Base-by-base conservation (phyloP, 441 rosid genomes). In the Eruca vesicaria region DNA sequence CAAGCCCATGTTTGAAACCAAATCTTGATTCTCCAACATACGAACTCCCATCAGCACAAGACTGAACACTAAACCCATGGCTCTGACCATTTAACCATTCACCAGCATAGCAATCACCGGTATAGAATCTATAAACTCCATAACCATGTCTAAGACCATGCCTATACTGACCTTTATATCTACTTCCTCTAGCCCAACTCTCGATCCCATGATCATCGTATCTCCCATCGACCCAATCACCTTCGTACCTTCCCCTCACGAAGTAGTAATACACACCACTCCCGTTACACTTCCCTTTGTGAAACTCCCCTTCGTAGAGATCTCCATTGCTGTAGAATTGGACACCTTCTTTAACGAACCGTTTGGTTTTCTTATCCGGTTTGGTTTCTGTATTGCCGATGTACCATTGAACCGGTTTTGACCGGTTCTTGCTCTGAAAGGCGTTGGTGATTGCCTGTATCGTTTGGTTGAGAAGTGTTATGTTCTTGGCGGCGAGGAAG, bases 171-270 rank as follows among this genome's bases (percentile, higher is more conserved):
- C n/a, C n/a, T n/a, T n/a, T n/a, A n/a, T n/a, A n/a, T n/a, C n/a
- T n/a, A n/a, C n/a, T n/a, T n/a, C n/a, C n/a, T n/a, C n/a, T n/a
- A n/a, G 93, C 92, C 99, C 99, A 95, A 52, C 91, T 91, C 80
- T 95, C 99, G 7, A 90, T 89, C 10, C 99, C 99, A 53, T 79
- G 79, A 11, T 98, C 99, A 73, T 95, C 95, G 60, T 95, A 90
- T 69, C 87, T 89, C 43, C 99, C 98, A 60, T 91, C 95, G 7
- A 95, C 63, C 99, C 98, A 95, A 50, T 95, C 96, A 1, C 98
- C 99, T 71, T 95, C 98, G 38, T 95, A 92, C 50, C 96, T 81
- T 19, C 98, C 99, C 36, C 3, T 23, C 26, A 23, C 26, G 26
- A 23, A 23, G 26, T 23, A 23, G 26, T 23, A 23, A 3, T 23